These are phyloP conservation scores for Hymenoscyphus scutula DNA, from an alignment of 2,329 filamentous ascomycete species.

Conservation along the genomic window DNA sequence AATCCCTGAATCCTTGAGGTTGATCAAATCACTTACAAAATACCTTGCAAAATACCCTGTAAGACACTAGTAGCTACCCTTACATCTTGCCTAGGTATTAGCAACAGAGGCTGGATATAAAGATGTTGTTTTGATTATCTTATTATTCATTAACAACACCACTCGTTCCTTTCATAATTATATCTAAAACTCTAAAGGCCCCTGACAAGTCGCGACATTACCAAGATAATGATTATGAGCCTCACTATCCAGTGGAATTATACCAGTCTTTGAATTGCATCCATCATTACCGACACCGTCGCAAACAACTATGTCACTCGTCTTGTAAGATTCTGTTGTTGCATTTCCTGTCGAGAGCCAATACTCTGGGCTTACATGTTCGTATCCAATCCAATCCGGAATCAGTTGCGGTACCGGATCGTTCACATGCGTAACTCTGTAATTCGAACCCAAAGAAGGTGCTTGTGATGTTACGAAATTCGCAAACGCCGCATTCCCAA, in stretches of 20 bases:
- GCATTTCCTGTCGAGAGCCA: constrained; percentile 49
- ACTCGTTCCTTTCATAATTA: not conserved
- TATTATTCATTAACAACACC: not conserved
- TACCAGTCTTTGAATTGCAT: constrained; percentile 51
- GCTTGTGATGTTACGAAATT: constrained; percentile 27
- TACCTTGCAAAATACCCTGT: too few relatives aligned
- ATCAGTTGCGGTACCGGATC: constrained; percentile 70
- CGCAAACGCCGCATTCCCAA: constrained; percentile 33
- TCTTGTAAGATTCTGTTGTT: constrained; percentile 39
- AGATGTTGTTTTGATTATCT: not conserved
- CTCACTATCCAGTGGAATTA: constrained; percentile 37
- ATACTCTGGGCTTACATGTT: constrained; percentile 67
- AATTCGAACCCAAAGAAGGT: constrained; percentile 42
- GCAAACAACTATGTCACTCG: constrained; percentile 47
- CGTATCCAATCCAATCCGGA: constrained; percentile 57
- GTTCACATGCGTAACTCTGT: constrained; percentile 63
- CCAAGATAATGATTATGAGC: constrained; percentile 52
- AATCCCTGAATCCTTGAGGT: too few relatives aligned
- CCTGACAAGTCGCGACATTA: constrained; percentile 42
- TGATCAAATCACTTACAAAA: too few relatives aligned
- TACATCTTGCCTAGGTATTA: too few relatives aligned
- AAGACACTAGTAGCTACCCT: too few relatives aligned
- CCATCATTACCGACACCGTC: constrained; percentile 45
- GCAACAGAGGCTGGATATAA: too few relatives aligned
- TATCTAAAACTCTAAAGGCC: not conserved